Conservation (phyloP, 352 stramenopile species). For the Hyaloperonospora arabidopsidis region DNA sequence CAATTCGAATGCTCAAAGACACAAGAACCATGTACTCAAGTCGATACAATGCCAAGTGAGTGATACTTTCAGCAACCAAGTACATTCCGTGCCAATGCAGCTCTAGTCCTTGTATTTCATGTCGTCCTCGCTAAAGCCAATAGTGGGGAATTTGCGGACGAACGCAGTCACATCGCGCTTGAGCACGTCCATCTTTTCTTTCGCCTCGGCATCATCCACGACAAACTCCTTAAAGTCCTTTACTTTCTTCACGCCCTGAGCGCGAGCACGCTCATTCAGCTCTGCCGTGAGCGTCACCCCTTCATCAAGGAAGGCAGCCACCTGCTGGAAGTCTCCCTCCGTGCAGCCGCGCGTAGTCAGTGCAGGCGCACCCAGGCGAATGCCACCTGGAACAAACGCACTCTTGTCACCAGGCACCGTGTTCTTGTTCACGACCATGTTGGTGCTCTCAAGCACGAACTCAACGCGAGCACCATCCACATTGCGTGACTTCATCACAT, state of each 20-base stretch:
- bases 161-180: slow-evolving; percentile 89
- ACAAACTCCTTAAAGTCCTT: slow-evolving; percentile 84
- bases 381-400: slow-evolving; percentile 93
- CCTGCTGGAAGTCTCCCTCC: slow-evolving; percentile 92
- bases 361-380: slow-evolving; percentile 94
- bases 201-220: slow-evolving; percentile 34
- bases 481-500: slow-evolving; percentile 92
- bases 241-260: slow-evolving; percentile 94
- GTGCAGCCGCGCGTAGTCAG: slow-evolving; percentile 93
- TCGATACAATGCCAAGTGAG: slow-evolving; percentile 11
- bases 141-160: slow-evolving; percentile 91
- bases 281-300: slow-evolving; percentile 90
- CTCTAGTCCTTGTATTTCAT: slow-evolving; percentile 84
- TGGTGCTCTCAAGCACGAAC: slow-evolving; percentile 91
- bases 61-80: slow-evolving; percentile 6
- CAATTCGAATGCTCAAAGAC: no score
- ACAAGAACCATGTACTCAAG: no score
- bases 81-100: not conserved
- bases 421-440: slow-evolving; percentile 99
- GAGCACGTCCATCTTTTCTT: slow-evolving; percentile 66
- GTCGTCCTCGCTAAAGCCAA: slow-evolving; percentile 93
- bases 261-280: slow-evolving; percentile 84
- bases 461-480: slow-evolving; percentile 94
- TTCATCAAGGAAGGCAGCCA: slow-evolving; percentile 94
- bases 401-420: slow-evolving; percentile 96